These are phyloP conservation scores for Nigrospora osmanthi DNA, from an alignment of 2,329 filamentous ascomycete species.

Conservation along the genomic window DNA sequence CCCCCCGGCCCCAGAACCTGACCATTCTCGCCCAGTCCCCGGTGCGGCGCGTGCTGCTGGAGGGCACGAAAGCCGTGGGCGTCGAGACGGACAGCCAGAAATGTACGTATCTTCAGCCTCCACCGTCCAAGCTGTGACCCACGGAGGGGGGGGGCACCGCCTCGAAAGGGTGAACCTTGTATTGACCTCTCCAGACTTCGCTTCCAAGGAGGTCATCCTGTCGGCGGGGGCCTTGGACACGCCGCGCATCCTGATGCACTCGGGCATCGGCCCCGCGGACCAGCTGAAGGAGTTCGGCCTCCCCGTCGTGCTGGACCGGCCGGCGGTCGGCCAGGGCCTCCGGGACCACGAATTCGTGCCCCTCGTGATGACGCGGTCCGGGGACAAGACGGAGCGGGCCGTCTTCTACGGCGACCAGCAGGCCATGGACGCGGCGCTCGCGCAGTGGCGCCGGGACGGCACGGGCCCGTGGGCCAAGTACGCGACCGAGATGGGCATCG, in stretches of 20 bases:
- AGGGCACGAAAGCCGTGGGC: slow-evolving; percentile 35
- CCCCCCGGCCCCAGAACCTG: slow-evolving; percentile 37
- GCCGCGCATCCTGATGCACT: slow-evolving; percentile 36
- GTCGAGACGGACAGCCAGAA: slow-evolving; percentile 31
- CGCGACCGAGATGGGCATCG: slow-evolving; percentile 29
- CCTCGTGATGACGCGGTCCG: slow-evolving; percentile 28
- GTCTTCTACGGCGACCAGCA: slow-evolving; percentile 34
- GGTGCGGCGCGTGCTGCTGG: slow-evolving; percentile 38
- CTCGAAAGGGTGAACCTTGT: no score
- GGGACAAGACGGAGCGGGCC: slow-evolving; percentile 31
- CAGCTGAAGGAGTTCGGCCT: slow-evolving; percentile 25
- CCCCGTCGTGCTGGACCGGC: slow-evolving; percentile 23
- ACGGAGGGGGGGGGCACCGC: no score
- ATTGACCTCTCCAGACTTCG: slow-evolving; percentile 14
- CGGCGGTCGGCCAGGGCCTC: slow-evolving; percentile 30
- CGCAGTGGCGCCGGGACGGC: slow-evolving; percentile 36
- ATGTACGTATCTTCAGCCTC: slow-evolving; percentile 19
- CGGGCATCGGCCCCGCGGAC: slow-evolving; percentile 29
- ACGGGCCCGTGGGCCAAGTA: slow-evolving; percentile 31
- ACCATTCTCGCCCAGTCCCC: slow-evolving; percentile 39
- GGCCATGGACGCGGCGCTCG: slow-evolving; percentile 33
- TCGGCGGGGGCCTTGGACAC: slow-evolving; percentile 31
- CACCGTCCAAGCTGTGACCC: slow-evolving; percentile 42
- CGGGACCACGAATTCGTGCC: slow-evolving; percentile 30
- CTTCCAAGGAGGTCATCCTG: slow-evolving; percentile 33